Evolutionary conservation across 2,329 filamentous ascomycete species (phyloP).

Genomic region (Bipolaris oryzae): DNA sequence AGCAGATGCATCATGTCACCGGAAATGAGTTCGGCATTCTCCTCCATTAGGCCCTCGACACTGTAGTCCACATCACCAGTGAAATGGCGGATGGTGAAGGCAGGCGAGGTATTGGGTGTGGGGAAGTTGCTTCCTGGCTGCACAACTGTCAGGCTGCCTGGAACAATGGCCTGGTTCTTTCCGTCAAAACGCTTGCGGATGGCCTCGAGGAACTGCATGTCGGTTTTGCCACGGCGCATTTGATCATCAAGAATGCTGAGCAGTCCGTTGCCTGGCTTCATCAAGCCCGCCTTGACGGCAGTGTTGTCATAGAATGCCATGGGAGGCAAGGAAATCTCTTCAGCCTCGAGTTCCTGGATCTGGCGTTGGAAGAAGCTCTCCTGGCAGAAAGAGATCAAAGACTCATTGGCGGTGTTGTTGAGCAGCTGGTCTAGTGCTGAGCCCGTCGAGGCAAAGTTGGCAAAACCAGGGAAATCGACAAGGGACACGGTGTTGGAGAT

Average conservation of each 20-base stretch:
- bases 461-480: constrained; percentile 95
- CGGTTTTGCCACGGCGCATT: constrained; percentile 84
- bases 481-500: constrained; percentile 94
- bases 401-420: constrained; percentile 91
- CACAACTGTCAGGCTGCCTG: constrained; percentile 74
- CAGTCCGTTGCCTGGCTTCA: constrained; percentile 91
- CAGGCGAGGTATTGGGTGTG: constrained; percentile 78
- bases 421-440: constrained; percentile 90
- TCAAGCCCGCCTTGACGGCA: constrained; percentile 86
- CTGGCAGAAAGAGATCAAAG: constrained; percentile 88
- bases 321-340: constrained; percentile 86
- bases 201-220: constrained; percentile 88
- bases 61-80: constrained; percentile 96
- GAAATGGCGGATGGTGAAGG: constrained; percentile 93
- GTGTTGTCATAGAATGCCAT: constrained; percentile 99
- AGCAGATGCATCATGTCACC: constrained; percentile 95
- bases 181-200: constrained; percentile 90
- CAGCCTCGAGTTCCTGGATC: constrained; percentile 89
- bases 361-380: constrained; percentile 97
- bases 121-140: constrained; percentile 89
- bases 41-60: constrained; percentile 83
- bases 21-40: constrained; percentile 95
- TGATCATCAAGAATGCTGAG: constrained; percentile 96
- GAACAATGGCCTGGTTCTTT: constrained; percentile 88
- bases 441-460: constrained; percentile 80